Evolutionary conservation across 2,329 filamentous ascomycete genomes (phyloP).

Genomic region (Colletotrichum phormii): DNA sequence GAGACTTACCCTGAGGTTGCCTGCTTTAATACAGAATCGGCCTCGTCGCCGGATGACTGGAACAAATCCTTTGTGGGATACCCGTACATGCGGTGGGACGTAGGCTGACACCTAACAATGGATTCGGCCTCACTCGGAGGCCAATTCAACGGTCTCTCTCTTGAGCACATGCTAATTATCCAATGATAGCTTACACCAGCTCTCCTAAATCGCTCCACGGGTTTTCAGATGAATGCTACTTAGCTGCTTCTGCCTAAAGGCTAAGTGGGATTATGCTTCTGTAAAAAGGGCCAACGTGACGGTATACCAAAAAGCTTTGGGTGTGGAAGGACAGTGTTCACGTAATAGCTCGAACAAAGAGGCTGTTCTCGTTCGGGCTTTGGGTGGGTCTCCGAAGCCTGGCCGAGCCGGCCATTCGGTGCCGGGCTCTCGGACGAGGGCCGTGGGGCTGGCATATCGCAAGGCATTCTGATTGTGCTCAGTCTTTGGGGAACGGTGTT

Average conservation of each 20-base stretch:
- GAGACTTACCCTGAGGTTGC: background rate
- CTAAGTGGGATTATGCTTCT: background rate
- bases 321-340: background rate
- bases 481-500: background rate
- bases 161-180: background rate
- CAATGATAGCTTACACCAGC: background rate
- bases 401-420: background rate
- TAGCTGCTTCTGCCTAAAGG: slow-evolving; percentile 1
- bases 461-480: background rate
- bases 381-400: background rate
- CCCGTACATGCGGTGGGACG: background rate
- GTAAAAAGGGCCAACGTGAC: background rate
- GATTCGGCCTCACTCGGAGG: background rate
- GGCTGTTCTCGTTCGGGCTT: background rate
- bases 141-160: background rate
- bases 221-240: background rate
- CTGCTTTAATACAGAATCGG: background rate
- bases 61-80: background rate
- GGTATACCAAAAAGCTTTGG: background rate
- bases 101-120: background rate
- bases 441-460: background rate
- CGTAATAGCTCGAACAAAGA: background rate
- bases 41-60: background rate
- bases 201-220: background rate
- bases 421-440: background rate